These are phyloP conservation scores for Creolimax fragrantissima DNA, from an alignment of 78 protist species.

Conservation along the genomic window DNA sequence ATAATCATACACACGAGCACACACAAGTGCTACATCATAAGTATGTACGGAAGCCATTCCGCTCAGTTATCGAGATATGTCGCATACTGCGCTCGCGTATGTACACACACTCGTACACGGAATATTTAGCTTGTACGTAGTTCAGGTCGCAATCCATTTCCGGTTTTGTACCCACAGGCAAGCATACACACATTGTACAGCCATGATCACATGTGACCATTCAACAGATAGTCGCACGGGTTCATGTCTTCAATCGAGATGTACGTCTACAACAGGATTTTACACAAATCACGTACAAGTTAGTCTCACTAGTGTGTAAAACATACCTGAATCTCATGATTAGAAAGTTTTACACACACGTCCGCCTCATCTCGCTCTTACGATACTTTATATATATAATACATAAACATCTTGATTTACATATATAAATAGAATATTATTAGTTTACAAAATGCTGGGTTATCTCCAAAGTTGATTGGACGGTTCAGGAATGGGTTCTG, in stretches of 20 bases:
- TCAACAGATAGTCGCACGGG: no score
- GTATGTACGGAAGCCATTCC: background rate
- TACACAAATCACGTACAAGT: no score
- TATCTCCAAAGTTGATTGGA: background rate
- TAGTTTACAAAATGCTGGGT: background rate
- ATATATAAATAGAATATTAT: background rate
- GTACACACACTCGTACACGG: background rate
- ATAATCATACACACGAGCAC: background rate
- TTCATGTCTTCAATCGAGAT: no score
- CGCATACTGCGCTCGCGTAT: background rate
- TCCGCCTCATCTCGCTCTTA: no score
- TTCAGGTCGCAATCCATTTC: no score
- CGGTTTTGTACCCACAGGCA: background rate
- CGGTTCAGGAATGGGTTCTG: constrained; percentile 10
- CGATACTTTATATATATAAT: no score
- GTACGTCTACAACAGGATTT: no score
- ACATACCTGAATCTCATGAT: no score
- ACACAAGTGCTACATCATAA: background rate
- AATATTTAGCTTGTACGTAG: background rate
- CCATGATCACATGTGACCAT: no score
- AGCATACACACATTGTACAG: background rate
- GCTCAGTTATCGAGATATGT: background rate
- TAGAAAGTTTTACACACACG: no score
- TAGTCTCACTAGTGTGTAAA: no score
- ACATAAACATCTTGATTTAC: no score